A percentile compares a stretch with the other conserved stretches of the same genome.
Evolutionary conservation across 164 flowering plant species (phyloP).

Genomic region (Aristolochia fimbriata): DNA sequence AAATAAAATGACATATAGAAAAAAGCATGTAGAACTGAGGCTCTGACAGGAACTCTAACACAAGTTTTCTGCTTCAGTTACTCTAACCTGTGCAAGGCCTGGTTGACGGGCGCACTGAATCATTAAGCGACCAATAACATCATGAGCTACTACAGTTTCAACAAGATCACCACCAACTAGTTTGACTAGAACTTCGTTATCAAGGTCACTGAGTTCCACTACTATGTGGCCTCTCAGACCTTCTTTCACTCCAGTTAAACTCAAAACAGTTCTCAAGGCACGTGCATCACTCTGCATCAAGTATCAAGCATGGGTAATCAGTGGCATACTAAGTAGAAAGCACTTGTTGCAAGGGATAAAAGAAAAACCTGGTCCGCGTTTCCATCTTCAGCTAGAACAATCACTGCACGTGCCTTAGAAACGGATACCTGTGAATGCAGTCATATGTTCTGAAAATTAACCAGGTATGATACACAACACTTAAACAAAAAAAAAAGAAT

Average conservation of each 20-base stretch:
- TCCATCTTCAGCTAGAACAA: conserved; percentile 82
- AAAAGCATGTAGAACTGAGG: not conserved
- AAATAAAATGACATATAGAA: not conserved
- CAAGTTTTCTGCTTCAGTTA: conserved; percentile 1
- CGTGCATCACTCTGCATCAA: conserved; percentile 70
- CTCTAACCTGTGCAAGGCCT: conserved; percentile 78
- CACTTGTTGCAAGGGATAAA: not conserved
- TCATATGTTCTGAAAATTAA: too few species aligned
- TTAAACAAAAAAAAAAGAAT: too few species aligned
- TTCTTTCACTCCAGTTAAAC: conserved; percentile 77
- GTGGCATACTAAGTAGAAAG: too few species aligned
- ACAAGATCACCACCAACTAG: conserved; percentile 84
- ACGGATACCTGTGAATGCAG: conserved; percentile 54
- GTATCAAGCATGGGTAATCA: not conserved
- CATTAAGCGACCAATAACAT: conserved; percentile 91
- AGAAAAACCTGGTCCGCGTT: conserved; percentile 73
- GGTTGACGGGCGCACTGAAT: conserved; percentile 92
- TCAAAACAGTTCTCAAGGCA: conserved; percentile 71
- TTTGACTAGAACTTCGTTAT: conserved; percentile 78
- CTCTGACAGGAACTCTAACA: not conserved
- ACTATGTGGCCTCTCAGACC: conserved; percentile 78
- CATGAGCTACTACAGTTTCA: conserved; percentile 89
- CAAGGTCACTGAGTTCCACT: conserved; percentile 84
- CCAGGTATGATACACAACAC: too few species aligned
- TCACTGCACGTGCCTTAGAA: conserved; percentile 75